Conservation (phyloP, 148 eudicot species). For the Vaccinium vitisidaea region DNA sequence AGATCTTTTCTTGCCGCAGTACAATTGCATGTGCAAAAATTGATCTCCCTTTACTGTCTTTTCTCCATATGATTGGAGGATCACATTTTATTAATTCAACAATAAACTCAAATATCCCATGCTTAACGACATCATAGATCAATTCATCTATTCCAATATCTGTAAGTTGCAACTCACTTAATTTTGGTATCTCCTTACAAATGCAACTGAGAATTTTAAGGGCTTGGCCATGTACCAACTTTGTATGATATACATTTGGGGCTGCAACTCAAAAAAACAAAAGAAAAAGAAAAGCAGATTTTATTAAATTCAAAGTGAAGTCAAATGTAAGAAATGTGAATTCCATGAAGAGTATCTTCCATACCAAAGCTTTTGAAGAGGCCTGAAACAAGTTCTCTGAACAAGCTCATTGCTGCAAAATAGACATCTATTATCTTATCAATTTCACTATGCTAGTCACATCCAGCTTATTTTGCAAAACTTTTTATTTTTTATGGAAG, state of each 20-base stretch:
- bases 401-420: background rate
- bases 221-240: background rate
- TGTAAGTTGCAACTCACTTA: background rate
- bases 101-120: background rate
- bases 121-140: background rate
- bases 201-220: conserved; percentile 1
- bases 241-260: background rate
- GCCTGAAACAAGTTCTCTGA: background rate
- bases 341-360: background rate
- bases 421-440: background rate
- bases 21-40: conserved; percentile 17
- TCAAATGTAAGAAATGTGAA: background rate
- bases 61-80: conserved; percentile 17
- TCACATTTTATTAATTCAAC: conserved; percentile 7
- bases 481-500: background rate
- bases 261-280: background rate
- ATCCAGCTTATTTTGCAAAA: background rate
- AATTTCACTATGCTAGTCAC: background rate
- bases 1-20: conserved; percentile 15
- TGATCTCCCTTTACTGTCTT: conserved; percentile 10
- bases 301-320: background rate
- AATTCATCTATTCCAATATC: background rate
- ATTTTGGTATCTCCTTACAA: conserved; percentile 6
- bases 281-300: background rate
- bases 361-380: background rate